These are phyloP conservation scores for Malus hybrid DNA, from an alignment of 331 rosid species.

Conservation along the genomic window DNA sequence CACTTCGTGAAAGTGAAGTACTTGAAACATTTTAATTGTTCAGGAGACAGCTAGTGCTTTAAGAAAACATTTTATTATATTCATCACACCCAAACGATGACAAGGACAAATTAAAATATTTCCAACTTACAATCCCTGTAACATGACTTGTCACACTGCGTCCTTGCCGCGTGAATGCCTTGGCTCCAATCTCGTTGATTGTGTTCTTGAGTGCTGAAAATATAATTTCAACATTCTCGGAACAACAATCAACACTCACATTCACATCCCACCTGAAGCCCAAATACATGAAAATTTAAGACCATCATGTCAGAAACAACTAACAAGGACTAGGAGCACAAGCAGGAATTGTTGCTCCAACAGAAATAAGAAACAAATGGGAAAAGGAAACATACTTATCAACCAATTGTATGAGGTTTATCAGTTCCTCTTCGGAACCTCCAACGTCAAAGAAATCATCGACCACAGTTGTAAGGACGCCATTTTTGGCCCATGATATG, in stretches of 20 bases:
- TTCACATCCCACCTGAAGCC: slow-evolving; percentile 75
- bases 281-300: neutral
- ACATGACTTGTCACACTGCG: slow-evolving; percentile 41
- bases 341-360: neutral
- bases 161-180: slow-evolving; percentile 48
- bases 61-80: neutral
- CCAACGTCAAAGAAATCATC: slow-evolving; percentile 84
- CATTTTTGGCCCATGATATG: slow-evolving; percentile 67
- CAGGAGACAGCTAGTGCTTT: neutral
- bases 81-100: neutral
- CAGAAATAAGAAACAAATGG: neutral
- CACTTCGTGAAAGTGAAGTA: neutral
- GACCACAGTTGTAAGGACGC: slow-evolving; percentile 27
- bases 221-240: slow-evolving; percentile 64
- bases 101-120: slow-evolving; percentile 11
- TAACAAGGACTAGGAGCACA: no score
- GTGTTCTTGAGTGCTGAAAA: slow-evolving; percentile 55
- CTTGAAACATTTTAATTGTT: neutral
- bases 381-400: slow-evolving; percentile 45
- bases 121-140: slow-evolving; percentile 49
- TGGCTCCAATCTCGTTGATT: slow-evolving; percentile 56
- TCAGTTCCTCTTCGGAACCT: slow-evolving; percentile 56
- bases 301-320: neutral
- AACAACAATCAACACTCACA: slow-evolving; percentile 37
- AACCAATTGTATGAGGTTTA: slow-evolving; percentile 55